Conservation (phyloP, 352 stramenopile genomes). For the Aphanomyces euteiches region DNA sequence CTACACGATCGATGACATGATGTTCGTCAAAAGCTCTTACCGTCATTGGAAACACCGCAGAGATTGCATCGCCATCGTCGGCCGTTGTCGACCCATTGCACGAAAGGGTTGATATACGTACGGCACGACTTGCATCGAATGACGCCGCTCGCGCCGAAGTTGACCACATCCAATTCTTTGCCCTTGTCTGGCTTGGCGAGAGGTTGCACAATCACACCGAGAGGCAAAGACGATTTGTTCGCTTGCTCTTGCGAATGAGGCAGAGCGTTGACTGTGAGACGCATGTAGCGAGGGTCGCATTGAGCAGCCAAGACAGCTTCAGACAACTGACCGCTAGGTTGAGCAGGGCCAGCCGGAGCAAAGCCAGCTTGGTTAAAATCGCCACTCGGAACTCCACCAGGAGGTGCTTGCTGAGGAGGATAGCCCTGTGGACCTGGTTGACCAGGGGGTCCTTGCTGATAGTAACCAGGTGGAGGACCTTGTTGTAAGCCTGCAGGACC, state of each 20-base stretch:
- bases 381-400: constrained; percentile 13
- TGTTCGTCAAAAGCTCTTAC: constrained; percentile 11
- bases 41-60: constrained; percentile 81
- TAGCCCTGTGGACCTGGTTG: neutral
- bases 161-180: constrained; percentile 69
- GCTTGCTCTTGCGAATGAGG: constrained; percentile 80
- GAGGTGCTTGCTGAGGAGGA: constrained; percentile 2
- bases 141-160: constrained; percentile 80
- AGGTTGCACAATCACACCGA: constrained; percentile 80
- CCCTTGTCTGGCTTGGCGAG: constrained; percentile 61
- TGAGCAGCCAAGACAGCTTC: constrained; percentile 71
- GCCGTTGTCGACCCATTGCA: constrained; percentile 86
- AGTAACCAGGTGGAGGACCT: neutral
- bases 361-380: constrained; percentile 28
- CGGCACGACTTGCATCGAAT: constrained; percentile 75
- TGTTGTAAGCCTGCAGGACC: neutral
- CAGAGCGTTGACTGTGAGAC: constrained; percentile 63
- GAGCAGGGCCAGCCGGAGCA: constrained; percentile 34
- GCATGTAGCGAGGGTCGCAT: constrained; percentile 80
- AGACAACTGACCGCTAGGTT: constrained; percentile 46
- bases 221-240: constrained; percentile 79
- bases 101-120: constrained; percentile 89
- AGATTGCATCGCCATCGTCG: constrained; percentile 86
- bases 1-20: constrained; percentile 28
- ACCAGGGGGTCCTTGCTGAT: constrained; percentile 1